These are phyloP conservation scores for Poa annua DNA, from an alignment of 176 grass and related monocot species.

Conservation along the genomic window DNA sequence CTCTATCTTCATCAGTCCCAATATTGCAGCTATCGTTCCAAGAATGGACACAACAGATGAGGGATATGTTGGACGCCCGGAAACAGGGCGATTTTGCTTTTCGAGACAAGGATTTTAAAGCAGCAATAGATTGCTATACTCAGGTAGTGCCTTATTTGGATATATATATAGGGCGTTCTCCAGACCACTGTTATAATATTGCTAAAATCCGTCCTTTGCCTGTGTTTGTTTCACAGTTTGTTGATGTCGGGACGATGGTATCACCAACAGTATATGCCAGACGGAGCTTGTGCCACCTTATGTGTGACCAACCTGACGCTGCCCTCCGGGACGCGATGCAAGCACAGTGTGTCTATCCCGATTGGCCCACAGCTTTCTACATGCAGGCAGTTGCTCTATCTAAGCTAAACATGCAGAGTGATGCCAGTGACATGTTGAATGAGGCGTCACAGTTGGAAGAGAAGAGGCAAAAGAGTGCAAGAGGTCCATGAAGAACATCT, in stretches of 20 bases:
- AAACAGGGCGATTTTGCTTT: conserved; percentile 88
- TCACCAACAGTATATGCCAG: conserved; percentile 89
- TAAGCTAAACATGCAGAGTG: conserved; percentile 92
- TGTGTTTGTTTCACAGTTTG: conserved; percentile 57
- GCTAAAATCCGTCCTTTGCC: not conserved
- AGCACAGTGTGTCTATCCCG: conserved; percentile 81
- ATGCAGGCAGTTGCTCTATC: conserved; percentile 90
- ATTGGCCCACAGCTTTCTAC: conserved; percentile 95
- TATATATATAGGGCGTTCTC: not conserved
- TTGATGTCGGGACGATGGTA: conserved; percentile 91
- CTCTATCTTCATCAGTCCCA: conserved; percentile 1
- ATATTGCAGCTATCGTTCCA: conserved; percentile 89
- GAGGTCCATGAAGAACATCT: conserved; percentile 43
- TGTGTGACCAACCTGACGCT: conserved; percentile 89
- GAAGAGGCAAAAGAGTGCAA: conserved; percentile 70
- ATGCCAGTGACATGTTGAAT: conserved; percentile 86
- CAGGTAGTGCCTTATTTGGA: conserved; percentile 53
- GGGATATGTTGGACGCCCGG: conserved; percentile 92
- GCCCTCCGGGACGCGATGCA: conserved; percentile 95
- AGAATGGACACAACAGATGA: conserved; percentile 99
- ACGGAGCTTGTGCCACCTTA: conserved; percentile 89
- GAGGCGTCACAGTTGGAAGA: conserved; percentile 92
- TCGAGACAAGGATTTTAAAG: conserved; percentile 87
- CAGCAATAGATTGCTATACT: conserved; percentile 78
- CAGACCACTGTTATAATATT: not conserved